Percentiles rank a stretch among this genome's conserved stretches.
Conservation (phyloP, 2,329 filamentous ascomycete genomes). For the Epichloe glyceriae region DNA sequence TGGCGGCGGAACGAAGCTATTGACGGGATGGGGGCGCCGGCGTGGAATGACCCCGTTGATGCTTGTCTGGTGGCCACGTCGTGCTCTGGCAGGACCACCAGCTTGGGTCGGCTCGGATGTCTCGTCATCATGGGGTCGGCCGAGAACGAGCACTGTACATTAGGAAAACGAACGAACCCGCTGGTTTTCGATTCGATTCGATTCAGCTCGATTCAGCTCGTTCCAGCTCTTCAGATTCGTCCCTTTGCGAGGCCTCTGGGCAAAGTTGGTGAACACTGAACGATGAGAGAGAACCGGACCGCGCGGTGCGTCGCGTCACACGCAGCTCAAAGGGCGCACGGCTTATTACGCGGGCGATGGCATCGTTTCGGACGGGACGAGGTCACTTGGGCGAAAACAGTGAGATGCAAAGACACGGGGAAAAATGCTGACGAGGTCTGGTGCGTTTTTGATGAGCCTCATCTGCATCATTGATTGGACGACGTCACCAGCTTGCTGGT, state of each 20-base stretch:
- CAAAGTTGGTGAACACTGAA: background rate
- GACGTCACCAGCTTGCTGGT: background rate
- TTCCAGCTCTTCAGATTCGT: too few species aligned
- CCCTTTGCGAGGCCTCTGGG: too few species aligned
- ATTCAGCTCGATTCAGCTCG: too few species aligned
- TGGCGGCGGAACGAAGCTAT: conserved; percentile 22
- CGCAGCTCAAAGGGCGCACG: background rate
- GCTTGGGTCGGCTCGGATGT: conserved; percentile 4
- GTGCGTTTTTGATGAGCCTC: background rate
- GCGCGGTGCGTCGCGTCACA: background rate
- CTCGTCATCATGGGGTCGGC: conserved; percentile 4
- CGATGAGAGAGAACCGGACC: too few species aligned
- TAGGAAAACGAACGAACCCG: too few species aligned
- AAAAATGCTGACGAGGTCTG: background rate
- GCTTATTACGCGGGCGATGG: background rate
- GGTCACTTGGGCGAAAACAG: background rate
- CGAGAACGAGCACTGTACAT: background rate
- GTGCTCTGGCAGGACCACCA: background rate
- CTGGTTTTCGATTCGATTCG: too few species aligned
- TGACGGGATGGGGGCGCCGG: conserved; percentile 35
- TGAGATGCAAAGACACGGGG: background rate
- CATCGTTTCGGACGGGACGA: background rate
- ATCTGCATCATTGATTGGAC: conserved; percentile 1
- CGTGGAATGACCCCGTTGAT: conserved; percentile 37
- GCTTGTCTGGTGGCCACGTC: conserved; percentile 10